Evolutionary conservation across 805 yeast genomes (phyloP).

Genomic region (Candida montana): DNA sequence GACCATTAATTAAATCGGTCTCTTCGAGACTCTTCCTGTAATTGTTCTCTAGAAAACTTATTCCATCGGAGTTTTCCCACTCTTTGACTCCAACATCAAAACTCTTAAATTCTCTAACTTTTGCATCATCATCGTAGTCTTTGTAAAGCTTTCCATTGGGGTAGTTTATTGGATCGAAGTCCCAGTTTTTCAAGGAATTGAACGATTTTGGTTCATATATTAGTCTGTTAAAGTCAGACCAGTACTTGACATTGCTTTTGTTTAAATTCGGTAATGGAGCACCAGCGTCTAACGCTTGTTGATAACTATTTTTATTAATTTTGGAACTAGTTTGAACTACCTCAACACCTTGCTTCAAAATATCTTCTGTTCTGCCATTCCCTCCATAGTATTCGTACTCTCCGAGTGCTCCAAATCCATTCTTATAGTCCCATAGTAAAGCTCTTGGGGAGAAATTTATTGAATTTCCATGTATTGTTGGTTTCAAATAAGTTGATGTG

Average conservation of each 20-base stretch:
- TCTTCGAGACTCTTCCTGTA: slow-evolving; percentile 65
- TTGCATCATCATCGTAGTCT: slow-evolving; percentile 14
- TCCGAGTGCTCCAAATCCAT: slow-evolving; percentile 70
- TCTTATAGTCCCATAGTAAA: slow-evolving; percentile 70
- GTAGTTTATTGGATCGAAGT: slow-evolving; percentile 34
- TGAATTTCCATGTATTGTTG: slow-evolving; percentile 33
- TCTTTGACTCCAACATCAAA: slow-evolving; percentile 58
- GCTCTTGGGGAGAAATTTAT: slow-evolving; percentile 78
- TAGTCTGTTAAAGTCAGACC: slow-evolving; percentile 78
- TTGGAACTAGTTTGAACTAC: slow-evolving; percentile 30
- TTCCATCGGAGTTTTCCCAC: slow-evolving; percentile 36
- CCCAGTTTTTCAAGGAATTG: slow-evolving; percentile 55
- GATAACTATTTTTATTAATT: slow-evolving; percentile 53
- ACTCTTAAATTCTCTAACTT: slow-evolving; percentile 37
- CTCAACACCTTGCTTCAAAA: slow-evolving; percentile 14
- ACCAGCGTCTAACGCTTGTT: slow-evolving; percentile 53
- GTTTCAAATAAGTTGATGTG: slow-evolving; percentile 42
- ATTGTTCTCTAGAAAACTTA: slow-evolving; percentile 51
- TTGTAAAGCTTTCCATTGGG: slow-evolving; percentile 24
- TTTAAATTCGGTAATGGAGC: slow-evolving; percentile 30
- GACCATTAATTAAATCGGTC: slow-evolving; percentile 69
- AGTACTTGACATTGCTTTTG: slow-evolving; percentile 45
- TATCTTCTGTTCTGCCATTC: neutral
- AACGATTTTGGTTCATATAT: slow-evolving; percentile 59
- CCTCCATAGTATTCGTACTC: slow-evolving; percentile 41